A percentile compares a stretch with the other conserved stretches of the same genome.
Evolutionary conservation across 148 eudicot species (phyloP).

Genomic region (Cornus suecica): DNA sequence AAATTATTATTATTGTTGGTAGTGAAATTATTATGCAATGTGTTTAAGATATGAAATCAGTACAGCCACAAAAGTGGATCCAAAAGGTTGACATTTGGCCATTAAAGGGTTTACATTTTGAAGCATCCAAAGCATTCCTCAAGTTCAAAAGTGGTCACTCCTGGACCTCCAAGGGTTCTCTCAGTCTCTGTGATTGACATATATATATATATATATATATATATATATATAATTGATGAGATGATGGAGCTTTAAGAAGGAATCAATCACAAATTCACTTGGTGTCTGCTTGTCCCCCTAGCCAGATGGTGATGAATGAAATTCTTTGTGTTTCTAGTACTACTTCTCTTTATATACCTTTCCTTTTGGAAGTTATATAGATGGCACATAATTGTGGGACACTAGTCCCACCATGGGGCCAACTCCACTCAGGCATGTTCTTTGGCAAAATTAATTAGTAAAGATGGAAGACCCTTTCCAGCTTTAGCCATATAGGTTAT

Average conservation of each 20-base stretch:
- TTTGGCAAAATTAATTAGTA: constrained; percentile 29
- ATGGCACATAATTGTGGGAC: constrained; percentile 5
- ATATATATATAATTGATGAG: constrained; percentile 7
- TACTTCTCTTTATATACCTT: neutral
- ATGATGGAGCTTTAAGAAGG: constrained; percentile 8
- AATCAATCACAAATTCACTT: constrained; percentile 14
- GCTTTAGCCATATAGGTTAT: constrained; percentile 8
- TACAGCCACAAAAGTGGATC: neutral
- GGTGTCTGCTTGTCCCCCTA: constrained; percentile 36
- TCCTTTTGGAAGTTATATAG: neutral
- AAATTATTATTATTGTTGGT: no score
- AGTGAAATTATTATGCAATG: no score
- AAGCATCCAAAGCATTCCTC: constrained; percentile 32
- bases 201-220: neutral
- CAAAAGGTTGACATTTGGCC: constrained; percentile 36
- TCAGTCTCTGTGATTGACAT: neutral
- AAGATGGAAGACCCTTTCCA: constrained; percentile 30
- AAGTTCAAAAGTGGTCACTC: neutral
- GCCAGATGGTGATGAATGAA: constrained; percentile 2
- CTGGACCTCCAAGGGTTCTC: neutral
- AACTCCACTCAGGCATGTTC: constrained; percentile 30
- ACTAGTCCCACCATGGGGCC: constrained; percentile 24
- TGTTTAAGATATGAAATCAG: no score
- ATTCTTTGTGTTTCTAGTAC: neutral
- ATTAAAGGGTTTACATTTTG: constrained; percentile 21